Evolutionary conservation across 140 eudicot genomes (phyloP).

Genomic region (Cichorium intybus): DNA sequence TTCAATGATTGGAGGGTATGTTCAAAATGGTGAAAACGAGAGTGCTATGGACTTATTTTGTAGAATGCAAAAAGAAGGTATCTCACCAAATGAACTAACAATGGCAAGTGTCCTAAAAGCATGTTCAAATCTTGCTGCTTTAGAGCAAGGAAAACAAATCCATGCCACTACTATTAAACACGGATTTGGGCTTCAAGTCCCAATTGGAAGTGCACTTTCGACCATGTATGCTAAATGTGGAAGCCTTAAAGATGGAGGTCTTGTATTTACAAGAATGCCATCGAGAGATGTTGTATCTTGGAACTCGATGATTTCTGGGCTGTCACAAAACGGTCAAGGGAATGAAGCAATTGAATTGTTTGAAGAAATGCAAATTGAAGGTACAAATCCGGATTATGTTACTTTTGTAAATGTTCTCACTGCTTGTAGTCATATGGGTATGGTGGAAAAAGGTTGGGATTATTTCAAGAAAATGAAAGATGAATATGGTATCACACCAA

Average conservation of each 20-base stretch:
- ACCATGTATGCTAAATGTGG: conserved; percentile 83
- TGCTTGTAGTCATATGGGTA: conserved; percentile 70
- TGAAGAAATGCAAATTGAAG: conserved; percentile 47
- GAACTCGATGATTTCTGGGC: conserved; percentile 60
- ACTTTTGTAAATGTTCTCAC: conserved; percentile 59
- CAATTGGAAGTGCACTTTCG: conserved; percentile 80
- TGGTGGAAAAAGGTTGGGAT: conserved; percentile 47
- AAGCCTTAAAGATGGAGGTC: conserved; percentile 45
- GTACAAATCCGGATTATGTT: conserved; percentile 51
- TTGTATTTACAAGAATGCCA: conserved; percentile 60
- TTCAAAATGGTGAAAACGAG: conserved; percentile 82
- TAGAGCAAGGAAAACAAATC: conserved; percentile 91
- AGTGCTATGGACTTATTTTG: conserved; percentile 63
- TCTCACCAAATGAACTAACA: conserved; percentile 75
- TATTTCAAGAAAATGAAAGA: conserved; percentile 53
- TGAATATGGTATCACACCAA: conserved; percentile 41
- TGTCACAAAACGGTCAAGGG: conserved; percentile 57
- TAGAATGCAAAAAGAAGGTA: conserved; percentile 65
- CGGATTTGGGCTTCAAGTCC: conserved; percentile 71
- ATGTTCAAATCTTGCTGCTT: conserved; percentile 76
- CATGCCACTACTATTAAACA: conserved; percentile 71
- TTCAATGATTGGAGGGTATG: conserved; percentile 83
- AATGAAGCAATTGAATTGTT: conserved; percentile 56
- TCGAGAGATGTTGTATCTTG: conserved; percentile 65
- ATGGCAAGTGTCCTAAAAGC: conserved; percentile 82